phyloP scores from a whole-genome alignment of 2,329 filamentous ascomycete genomes.

The Leptographium galeiforme region DNA sequence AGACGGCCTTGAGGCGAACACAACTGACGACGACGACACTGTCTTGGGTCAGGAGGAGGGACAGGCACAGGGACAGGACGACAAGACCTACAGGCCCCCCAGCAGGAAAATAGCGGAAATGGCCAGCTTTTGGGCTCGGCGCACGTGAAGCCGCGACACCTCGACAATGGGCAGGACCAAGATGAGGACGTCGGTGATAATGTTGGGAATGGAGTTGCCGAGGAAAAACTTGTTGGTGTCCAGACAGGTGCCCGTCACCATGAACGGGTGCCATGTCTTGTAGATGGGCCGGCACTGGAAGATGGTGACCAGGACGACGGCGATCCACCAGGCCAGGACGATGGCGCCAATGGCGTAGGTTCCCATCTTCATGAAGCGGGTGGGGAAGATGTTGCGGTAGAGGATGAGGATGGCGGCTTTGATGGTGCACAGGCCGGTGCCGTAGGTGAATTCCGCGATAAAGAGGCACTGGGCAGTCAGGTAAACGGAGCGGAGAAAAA shows the following conservation, averaged over 20 bases:
- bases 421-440: not conserved
- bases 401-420: not conserved
- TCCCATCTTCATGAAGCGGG: not conserved
- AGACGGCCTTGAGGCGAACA: not conserved
- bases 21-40: not conserved
- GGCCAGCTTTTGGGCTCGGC: not conserved
- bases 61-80: not conserved
- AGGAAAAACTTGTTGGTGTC: not conserved
- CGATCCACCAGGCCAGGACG: not conserved
- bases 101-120: not conserved
- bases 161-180: not conserved
- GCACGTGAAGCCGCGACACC: not conserved
- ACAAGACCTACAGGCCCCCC: not conserved
- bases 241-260: not conserved
- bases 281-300: not conserved
- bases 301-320: not conserved
- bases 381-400: not conserved
- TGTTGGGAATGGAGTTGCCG: not conserved
- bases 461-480: not conserved
- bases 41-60: not conserved
- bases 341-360: not conserved
- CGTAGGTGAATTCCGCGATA: not conserved
- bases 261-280: not conserved
- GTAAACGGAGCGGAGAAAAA: not conserved
- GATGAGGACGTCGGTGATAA: not conserved